Conservation (phyloP, 2,329 filamentous ascomycete genomes). For the Periglandula ipomoeae region DNA sequence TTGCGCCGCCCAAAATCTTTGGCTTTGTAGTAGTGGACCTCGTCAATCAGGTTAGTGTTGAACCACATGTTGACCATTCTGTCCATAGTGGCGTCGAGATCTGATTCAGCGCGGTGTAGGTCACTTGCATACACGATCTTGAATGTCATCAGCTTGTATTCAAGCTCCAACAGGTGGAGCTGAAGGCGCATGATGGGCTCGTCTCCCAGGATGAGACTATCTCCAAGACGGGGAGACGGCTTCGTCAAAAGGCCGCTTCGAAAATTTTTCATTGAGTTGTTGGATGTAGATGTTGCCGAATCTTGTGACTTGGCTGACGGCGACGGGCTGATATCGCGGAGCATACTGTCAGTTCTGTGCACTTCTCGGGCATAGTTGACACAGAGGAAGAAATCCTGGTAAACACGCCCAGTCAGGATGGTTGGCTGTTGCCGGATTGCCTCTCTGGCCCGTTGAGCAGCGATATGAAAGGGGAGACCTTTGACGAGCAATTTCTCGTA, state of each 20-base stretch:
- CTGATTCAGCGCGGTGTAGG: constrained; percentile 11
- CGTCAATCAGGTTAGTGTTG: constrained; percentile 19
- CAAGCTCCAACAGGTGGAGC: constrained; percentile 20
- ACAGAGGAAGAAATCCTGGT: constrained; percentile 21
- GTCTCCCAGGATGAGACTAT: constrained; percentile 13
- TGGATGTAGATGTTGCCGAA: constrained; percentile 15
- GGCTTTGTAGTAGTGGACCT: constrained; percentile 19
- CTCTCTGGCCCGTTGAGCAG: constrained; percentile 19
- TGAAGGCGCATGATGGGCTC: constrained; percentile 18
- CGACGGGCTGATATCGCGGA: constrained; percentile 14
- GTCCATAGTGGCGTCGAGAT: constrained; percentile 15
- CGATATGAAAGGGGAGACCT: constrained; percentile 17
- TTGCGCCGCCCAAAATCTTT: constrained; percentile 18
- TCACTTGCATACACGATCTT: constrained; percentile 21
- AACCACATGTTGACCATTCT: constrained; percentile 20
- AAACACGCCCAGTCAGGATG: constrained; percentile 11
- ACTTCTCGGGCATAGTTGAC: constrained; percentile 19
- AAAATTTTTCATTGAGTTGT: constrained; percentile 14
- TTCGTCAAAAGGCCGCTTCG: constrained; percentile 12
- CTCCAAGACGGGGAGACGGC: constrained; percentile 15
- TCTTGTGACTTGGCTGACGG: constrained; percentile 15
- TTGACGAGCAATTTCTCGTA: constrained; percentile 18
- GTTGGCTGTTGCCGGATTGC: constrained; percentile 16
- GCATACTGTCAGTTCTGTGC: constrained; percentile 10
- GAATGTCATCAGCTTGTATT: constrained; percentile 20